Percentiles rank a stretch among this genome's conserved stretches.
phyloP scores from a whole-genome alignment of 2,329 filamentous ascomycete species.

The Fusarium sp. region DNA sequence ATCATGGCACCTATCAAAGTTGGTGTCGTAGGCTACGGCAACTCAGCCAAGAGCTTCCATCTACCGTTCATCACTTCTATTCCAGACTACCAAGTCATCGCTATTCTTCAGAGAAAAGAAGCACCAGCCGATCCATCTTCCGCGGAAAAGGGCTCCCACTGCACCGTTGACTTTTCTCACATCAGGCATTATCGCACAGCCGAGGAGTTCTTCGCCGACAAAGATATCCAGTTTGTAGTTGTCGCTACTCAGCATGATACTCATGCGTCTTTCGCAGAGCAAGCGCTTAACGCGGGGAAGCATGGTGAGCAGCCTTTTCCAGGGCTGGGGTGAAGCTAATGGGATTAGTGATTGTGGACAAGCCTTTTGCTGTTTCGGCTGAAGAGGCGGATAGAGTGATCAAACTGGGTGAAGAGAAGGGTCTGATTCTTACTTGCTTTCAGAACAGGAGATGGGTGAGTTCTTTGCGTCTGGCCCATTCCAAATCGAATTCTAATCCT shows the following conservation, averaged over 20 bases:
- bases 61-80: slow-evolving; percentile 60
- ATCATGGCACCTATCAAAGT: slow-evolving; percentile 53
- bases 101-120: slow-evolving; percentile 58
- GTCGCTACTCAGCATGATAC: slow-evolving; percentile 48
- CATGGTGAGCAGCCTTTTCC: slow-evolving; percentile 11
- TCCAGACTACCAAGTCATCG: slow-evolving; percentile 55
- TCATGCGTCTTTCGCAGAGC: slow-evolving; percentile 28
- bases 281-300: slow-evolving; percentile 27
- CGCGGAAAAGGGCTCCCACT: slow-evolving; percentile 49
- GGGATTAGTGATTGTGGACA: slow-evolving; percentile 30
- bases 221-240: slow-evolving; percentile 67
- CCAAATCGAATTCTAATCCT: rapidly evolving
- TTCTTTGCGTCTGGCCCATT: rapidly evolving
- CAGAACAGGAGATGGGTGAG: slow-evolving; percentile 38
- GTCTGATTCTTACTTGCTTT: slow-evolving; percentile 34
- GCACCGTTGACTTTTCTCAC: slow-evolving; percentile 57
- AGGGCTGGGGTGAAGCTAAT: not conserved
- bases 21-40: slow-evolving; percentile 61
- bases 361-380: slow-evolving; percentile 31
- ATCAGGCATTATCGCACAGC: slow-evolving; percentile 66
- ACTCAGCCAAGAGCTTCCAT: slow-evolving; percentile 58
- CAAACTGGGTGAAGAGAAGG: slow-evolving; percentile 22
- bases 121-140: slow-evolving; percentile 45
- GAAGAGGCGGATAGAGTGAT: slow-evolving; percentile 35
- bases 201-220: slow-evolving; percentile 68